Evolutionary conservation across 768 basidiomycete species (phyloP).

Genomic region (Omphalotus guepiniiformis): DNA sequence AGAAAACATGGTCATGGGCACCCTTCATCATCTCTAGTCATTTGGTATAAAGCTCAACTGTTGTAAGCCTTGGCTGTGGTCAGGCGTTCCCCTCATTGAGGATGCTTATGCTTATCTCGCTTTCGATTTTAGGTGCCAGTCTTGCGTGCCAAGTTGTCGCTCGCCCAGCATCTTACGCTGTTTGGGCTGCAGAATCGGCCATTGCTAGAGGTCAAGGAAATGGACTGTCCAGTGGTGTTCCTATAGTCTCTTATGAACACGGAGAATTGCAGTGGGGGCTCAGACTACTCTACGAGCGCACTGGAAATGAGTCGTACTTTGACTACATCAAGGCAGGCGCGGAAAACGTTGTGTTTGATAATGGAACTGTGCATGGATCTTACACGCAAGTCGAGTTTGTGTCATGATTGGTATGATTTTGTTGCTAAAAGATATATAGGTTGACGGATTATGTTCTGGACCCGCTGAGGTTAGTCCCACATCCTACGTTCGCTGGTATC

Average conservation of each 20-base stretch:
- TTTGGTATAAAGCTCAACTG: no score
- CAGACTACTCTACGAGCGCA: slow-evolving; percentile 33
- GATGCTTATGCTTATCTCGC: no score
- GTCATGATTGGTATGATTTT: neutral
- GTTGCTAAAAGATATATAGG: slow-evolving; percentile 12
- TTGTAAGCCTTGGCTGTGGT: no score
- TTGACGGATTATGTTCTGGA: slow-evolving; percentile 30
- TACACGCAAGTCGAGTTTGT: slow-evolving; percentile 28
- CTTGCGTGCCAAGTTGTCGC: no score
- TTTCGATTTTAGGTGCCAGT: no score
- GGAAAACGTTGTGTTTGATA: slow-evolving; percentile 32
- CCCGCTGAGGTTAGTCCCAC: slow-evolving; percentile 27
- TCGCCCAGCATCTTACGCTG: slow-evolving; percentile 34
- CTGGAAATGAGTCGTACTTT: slow-evolving; percentile 38
- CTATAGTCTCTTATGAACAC: slow-evolving; percentile 37
- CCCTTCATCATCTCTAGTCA: no score
- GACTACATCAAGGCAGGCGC: slow-evolving; percentile 35
- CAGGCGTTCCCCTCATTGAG: no score
- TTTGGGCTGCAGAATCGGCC: slow-evolving; percentile 44
- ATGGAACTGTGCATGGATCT: slow-evolving; percentile 34
- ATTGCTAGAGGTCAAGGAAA: slow-evolving; percentile 42
- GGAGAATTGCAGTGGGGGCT: slow-evolving; percentile 39
- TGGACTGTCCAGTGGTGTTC: slow-evolving; percentile 29
- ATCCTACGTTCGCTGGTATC: neutral
- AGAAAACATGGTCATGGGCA: no score